Conservation (phyloP, 2,329 filamentous ascomycete genomes). For the Escovopsis sp. region DNA sequence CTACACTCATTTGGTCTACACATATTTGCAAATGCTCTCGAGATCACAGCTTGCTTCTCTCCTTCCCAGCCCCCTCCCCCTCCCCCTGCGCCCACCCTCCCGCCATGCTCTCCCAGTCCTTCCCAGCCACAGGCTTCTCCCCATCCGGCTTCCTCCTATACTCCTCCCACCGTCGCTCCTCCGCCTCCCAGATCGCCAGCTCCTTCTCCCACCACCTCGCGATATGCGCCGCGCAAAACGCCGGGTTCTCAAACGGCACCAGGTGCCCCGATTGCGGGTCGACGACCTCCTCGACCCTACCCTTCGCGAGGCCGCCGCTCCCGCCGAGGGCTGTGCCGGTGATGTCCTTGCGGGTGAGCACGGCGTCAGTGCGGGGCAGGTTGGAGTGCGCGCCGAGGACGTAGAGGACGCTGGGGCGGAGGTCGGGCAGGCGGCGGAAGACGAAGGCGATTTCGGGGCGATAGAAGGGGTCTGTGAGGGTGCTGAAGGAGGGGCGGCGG, state of each 20-base stretch:
- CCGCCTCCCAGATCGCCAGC: slow-evolving; percentile 38
- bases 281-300: slow-evolving; percentile 50
- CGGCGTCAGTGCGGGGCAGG: slow-evolving; percentile 34
- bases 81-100: slow-evolving; percentile 4
- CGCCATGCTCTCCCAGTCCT: slow-evolving; percentile 22
- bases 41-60: slow-evolving; percentile 15
- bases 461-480: slow-evolving; percentile 43
- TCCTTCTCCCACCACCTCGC: slow-evolving; percentile 42
- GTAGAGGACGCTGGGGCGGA: slow-evolving; percentile 54
- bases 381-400: slow-evolving; percentile 48
- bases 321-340: slow-evolving; percentile 54
- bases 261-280: slow-evolving; percentile 59
- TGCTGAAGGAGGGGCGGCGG: slow-evolving; percentile 26
- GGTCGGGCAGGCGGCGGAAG: slow-evolving; percentile 37
- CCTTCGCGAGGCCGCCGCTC: slow-evolving; percentile 46
- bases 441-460: slow-evolving; percentile 45
- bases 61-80: slow-evolving; percentile 5
- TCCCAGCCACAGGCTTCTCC: slow-evolving; percentile 36
- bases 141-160: slow-evolving; percentile 34
- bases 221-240: slow-evolving; percentile 45
- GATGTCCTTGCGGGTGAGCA: slow-evolving; percentile 42
- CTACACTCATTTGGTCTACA: no score
- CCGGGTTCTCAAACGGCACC: slow-evolving; percentile 67
- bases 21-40: no score
- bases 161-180: slow-evolving; percentile 40